Evolutionary conservation across 495 filamentous ascomycete species (phyloP), one percentile per base, ranked within the genome.

Genomic region (Podospora didyma): DNA sequence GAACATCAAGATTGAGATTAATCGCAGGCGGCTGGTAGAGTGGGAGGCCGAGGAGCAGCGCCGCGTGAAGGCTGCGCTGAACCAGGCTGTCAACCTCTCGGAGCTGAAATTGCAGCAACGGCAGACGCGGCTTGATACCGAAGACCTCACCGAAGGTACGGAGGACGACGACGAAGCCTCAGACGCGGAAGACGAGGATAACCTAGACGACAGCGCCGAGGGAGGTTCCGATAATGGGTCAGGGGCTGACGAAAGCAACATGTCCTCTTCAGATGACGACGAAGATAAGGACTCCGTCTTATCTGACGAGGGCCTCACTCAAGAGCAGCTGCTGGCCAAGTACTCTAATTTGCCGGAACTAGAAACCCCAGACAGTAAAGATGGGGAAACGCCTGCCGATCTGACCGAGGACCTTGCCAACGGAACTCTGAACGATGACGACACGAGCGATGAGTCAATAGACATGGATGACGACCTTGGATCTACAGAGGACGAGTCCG

Each of bases 391-490:
- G 31, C 46, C 51, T 4, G 58, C 54, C 19, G 55, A 41, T 0
- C 54, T 24, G 2, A 39, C 48, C 21, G 57, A 51, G 21, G 67
- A 67, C 42, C 69, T 65, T 48, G 62, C 58, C 19, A 68, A 64
- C 5, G 71, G 70, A 34, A 68, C 66, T 2, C 63, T 61, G 9
- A 51, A 69, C 5, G 63, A 76, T 34, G 89, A 90, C 22, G 85
- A 92, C 54, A 78, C 77, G 31, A 89, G 82, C 41, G 90, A 94
- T 62, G 87, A 88, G 58, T 94, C 89, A 10, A 86, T 89, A 7
- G 89, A 93, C 57, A 96, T 96, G 92, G 86, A 92, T 61, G 87
- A 92, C 63, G 89, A 93, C 59, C 81, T 89, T 70, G 84, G 83
- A 23, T 86, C 88, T 28, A 86, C 78, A 39, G 86, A 88, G 42